phyloP scores from a whole-genome alignment of 768 basidiomycete species.

The Lentinus tigrinus region DNA sequence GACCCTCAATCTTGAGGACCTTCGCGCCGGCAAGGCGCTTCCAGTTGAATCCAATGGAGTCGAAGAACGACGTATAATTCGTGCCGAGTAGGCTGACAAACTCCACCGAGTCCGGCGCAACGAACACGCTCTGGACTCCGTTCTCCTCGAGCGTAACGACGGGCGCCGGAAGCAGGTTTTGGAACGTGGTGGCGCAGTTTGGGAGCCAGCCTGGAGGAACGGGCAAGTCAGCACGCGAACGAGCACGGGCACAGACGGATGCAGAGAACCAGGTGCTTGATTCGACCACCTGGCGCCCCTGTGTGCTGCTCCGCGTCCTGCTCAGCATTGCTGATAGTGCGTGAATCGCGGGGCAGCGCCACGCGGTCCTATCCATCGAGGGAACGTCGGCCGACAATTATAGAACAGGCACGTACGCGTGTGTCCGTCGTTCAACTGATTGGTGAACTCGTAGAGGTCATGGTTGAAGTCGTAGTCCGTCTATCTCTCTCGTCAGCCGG shows the following conservation, averaged over 20 bases:
- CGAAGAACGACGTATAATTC: constrained; percentile 45
- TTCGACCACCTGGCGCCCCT: background rate
- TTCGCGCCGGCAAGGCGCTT: constrained; percentile 58
- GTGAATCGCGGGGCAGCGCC: no score
- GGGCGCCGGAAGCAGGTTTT: constrained; percentile 56
- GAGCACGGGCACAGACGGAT: no score
- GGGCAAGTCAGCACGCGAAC: background rate
- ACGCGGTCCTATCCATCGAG: no score
- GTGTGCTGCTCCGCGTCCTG: no score
- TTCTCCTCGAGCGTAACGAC: constrained; percentile 49
- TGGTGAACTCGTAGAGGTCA: constrained; percentile 54
- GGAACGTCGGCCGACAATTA: no score
- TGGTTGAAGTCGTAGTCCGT: constrained; percentile 67
- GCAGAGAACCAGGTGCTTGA: background rate
- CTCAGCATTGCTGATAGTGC: no score
- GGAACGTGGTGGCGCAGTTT: constrained; percentile 45
- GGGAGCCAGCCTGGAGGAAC: constrained; percentile 51
- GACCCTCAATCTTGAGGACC: constrained; percentile 53
- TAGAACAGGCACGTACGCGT: constrained; percentile 42
- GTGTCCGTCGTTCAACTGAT: constrained; percentile 62
- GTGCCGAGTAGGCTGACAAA: constrained; percentile 47
- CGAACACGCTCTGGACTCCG: constrained; percentile 44
- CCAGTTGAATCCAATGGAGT: constrained; percentile 53
- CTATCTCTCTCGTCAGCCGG: constrained; percentile 28
- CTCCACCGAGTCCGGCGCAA: constrained; percentile 55